Evolutionary conservation across 2,329 filamentous ascomycete genomes (phyloP), one percentile per base, ranked within the genome.

Genomic region (Cadophora malorum): DNA sequence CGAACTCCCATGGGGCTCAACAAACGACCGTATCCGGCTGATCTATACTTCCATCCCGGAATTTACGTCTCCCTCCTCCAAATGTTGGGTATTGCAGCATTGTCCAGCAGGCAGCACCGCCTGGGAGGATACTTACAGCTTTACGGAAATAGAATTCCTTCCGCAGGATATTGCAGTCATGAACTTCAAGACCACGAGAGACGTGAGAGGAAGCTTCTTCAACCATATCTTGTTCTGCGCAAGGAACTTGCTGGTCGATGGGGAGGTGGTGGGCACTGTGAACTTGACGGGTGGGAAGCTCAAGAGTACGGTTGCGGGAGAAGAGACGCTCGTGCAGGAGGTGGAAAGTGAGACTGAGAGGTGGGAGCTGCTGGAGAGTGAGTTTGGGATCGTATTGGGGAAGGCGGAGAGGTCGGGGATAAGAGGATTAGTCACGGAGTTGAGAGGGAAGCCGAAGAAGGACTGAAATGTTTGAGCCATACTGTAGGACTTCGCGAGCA

Each of bases 81-180:
- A 83, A 69, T 76, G 85, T 62, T 91, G 88, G 89, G 81, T 90
- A 65, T 89, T 88, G 75, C 83, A 90, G 77, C 84, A 85, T 71
- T 81, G 83, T 55, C 81, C 84, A 68, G 78, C 79, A 10, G 61
- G 75, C 0, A 78, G 83, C 1, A 79, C 78, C 59, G 79, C 80
- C 1, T 4, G 93, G 89, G 86, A 79, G 82, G 25, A 80, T 84
- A 83, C 82, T 1, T 69, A 91, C 77, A 86, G 84, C 70, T 93
- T 93, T 76, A 83, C 85, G 10, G 86, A 90, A 69, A 81, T 84
- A 10, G 88, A 91, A 77, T 91, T 90, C 77, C 75, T 86, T 41
- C 84, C 83, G 9, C 77, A 81, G 52, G 89, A 91, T 76, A 91
- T 87, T 73, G 82, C 81, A 38, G 79, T 88, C 14, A 82, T 89